These are phyloP conservation scores for Rhodotorula mucilaginosa DNA, from an alignment of 1,284 basidiomycete species.

Conservation along the genomic window DNA sequence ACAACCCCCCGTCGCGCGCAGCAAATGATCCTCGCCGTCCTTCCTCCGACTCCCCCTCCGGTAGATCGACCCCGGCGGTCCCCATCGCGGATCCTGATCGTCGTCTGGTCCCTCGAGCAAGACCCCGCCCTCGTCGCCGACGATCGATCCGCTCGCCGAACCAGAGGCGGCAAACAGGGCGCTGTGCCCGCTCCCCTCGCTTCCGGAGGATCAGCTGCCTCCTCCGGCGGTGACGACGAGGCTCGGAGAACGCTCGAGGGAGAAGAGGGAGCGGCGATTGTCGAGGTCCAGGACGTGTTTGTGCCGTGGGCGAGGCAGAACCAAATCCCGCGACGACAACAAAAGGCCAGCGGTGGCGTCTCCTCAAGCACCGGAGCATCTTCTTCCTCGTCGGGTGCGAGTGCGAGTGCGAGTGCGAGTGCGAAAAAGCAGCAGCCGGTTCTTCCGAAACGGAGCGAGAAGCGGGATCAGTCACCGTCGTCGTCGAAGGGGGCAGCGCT, in stretches of 20 bases:
- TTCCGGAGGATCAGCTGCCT: too few species aligned
- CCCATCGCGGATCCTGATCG: constrained; percentile 64
- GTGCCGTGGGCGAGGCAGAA: constrained; percentile 65
- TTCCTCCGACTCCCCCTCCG: constrained; percentile 3
- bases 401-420: too few species aligned
- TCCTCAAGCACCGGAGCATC: background rate
- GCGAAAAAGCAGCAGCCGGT: too few species aligned
- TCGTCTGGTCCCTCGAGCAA: constrained; percentile 99
- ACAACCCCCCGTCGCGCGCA: constrained; percentile 7
- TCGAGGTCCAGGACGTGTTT: constrained; percentile 61
- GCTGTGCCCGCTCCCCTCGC: constrained; percentile 24
- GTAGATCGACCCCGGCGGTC: too few species aligned
- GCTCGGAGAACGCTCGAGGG: background rate
- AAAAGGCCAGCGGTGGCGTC: constrained; percentile 6
- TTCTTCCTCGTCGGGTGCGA: too few species aligned
- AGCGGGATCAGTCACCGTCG: too few species aligned
- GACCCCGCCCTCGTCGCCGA: constrained; percentile 51
- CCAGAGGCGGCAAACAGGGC: constrained; percentile 31
- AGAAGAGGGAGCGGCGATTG: background rate
- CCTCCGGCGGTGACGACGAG: too few species aligned
- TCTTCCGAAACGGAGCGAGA: too few species aligned
- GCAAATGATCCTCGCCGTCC: constrained; percentile 39
- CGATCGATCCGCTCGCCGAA: constrained; percentile 27
- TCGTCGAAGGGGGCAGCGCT: too few species aligned
- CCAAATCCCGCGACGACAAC: constrained; percentile 52